These are phyloP conservation scores for Bipolaris cookei DNA, from an alignment of 2,329 filamentous ascomycete species.

Conservation along the genomic window DNA sequence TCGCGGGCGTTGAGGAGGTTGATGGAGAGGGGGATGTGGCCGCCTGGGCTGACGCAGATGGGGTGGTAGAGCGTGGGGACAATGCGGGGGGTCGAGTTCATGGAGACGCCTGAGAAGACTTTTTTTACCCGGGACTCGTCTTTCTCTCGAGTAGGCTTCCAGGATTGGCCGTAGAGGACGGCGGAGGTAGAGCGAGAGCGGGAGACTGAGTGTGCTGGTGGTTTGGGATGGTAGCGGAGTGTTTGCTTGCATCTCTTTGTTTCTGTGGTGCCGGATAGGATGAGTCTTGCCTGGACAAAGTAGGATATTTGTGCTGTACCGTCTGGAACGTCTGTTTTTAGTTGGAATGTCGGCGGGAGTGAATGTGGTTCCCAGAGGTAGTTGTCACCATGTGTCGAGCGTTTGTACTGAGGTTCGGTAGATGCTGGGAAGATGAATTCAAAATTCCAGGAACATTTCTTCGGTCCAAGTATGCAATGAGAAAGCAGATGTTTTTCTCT, in stretches of 20 bases:
- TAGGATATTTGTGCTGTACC: constrained; percentile 43
- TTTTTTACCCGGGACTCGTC: constrained; percentile 29
- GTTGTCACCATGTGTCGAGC: constrained; percentile 35
- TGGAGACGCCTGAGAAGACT: constrained; percentile 28
- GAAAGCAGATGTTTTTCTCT: constrained; percentile 34
- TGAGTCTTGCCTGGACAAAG: constrained; percentile 37
- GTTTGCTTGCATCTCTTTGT: constrained; percentile 30
- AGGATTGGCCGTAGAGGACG: constrained; percentile 38
- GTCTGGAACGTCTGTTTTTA: constrained; percentile 33
- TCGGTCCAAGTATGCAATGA: constrained; percentile 25
- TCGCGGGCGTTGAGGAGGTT: constrained; percentile 33
- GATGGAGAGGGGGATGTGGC: constrained; percentile 42
- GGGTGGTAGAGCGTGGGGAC: constrained; percentile 42
- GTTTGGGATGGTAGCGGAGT: constrained; percentile 36
- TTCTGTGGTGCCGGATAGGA: constrained; percentile 19
- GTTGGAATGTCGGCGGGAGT: constrained; percentile 43
- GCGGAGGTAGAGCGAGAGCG: constrained; percentile 30
- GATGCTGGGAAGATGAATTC: constrained; percentile 44
- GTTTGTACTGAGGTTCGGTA: constrained; percentile 39
- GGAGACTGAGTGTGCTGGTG: constrained; percentile 16
- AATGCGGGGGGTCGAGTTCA: constrained; percentile 30
- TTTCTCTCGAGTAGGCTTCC: constrained; percentile 31
- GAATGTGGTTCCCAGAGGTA: constrained; percentile 42
- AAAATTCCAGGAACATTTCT: constrained; percentile 45
- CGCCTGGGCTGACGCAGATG: constrained; percentile 38